Base-by-base conservation (phyloP, 1,284 basidiomycete genomes). In the Marasmius oreades region DNA sequence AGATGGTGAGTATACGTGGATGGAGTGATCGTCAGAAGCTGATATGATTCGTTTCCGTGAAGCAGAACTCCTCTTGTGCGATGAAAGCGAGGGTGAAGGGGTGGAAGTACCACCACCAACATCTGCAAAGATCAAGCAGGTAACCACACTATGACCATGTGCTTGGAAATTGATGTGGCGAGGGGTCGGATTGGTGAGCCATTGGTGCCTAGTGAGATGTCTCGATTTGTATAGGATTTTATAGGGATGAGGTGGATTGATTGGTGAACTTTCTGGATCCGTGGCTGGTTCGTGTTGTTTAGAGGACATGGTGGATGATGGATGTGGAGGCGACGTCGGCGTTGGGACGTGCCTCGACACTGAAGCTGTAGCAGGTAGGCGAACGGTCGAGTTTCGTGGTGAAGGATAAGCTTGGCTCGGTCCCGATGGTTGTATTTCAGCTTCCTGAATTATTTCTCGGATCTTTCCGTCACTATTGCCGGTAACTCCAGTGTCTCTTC, bases 1-100 rank as follows among this genome's bases (percentile, higher is more conserved):
- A 23, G 79, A 70, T 16, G 93, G 93, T 24, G 87, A 88, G 70
- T 95, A 96, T 47, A 97, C 85, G 68, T 95, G 91, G 65, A 98
- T 96, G 3, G 92, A 92, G 66, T 95, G 92, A 70, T 93, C 92
- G 68, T 95, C 93, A 1, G 94, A 96, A 8, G 95, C 95, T 5
- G 92, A 94, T 64, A 98, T 93, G 71, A 98, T 93, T 64, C 95
- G 39, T n/a, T 42, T 42, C 7, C 39, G 39, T 11, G 16, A 42
- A 7, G 11, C 20, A 2, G 39, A 42, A 7, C 39, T 42, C 20
- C 39, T 16, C 39, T 42, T 37, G 12, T 37, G 12, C 12, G 12
- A 12, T 37, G 5, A 5, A 37, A n/a, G 5, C 36, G 36, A 37
- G 2, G 3, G 12, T 37, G 36, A n/a, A 37, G 36, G 39, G 16